A percentile compares a stretch with the other conserved stretches of the same genome.
Conservation (phyloP, 1,139 yeast genomes). For the Pichia sp. region DNA sequence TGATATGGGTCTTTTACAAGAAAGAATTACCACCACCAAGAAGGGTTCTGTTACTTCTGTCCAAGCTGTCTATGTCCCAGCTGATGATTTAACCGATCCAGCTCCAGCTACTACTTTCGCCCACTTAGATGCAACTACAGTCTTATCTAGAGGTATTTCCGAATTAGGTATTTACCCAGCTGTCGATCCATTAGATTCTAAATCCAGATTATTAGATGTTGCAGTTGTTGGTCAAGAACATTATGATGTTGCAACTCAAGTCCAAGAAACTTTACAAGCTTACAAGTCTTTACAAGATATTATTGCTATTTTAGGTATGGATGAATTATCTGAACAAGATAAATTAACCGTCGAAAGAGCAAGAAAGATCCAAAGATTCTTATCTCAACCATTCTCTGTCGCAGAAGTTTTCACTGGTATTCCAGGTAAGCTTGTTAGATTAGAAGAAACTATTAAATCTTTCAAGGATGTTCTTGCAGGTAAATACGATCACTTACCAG, state of each 20-base stretch:
- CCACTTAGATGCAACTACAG: conserved; percentile 99
- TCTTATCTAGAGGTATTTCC: conserved; percentile 98
- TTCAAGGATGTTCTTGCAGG: conserved; percentile 98
- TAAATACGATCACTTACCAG: conserved; percentile 98
- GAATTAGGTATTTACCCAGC: conserved; percentile 99
- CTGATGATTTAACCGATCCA: conserved; percentile 99
- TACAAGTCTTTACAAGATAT: conserved; percentile 99
- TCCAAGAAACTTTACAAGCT: conserved; percentile 98
- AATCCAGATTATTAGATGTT: conserved; percentile 96
- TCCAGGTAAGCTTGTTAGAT: conserved; percentile 94
- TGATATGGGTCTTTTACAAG: conserved; percentile 99
- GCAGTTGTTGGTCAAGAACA: conserved; percentile 98
- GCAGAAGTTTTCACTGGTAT: conserved; percentile 99
- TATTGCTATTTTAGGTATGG: conserved; percentile 99
- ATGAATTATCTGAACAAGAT: conserved; percentile 97
- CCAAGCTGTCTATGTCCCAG: conserved; percentile 99
- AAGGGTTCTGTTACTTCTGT: conserved; percentile 99
- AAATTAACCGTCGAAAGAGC: conserved; percentile 99
- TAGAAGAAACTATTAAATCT: conserved; percentile 88
- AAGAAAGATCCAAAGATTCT: conserved; percentile 99
- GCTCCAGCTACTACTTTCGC: conserved; percentile 99
- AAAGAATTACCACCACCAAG: conserved; percentile 98
- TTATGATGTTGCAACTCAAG: conserved; percentile 88
- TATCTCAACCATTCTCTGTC: conserved; percentile 99
- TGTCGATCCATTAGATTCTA: conserved; percentile 99